phyloP scores from a whole-genome alignment of 2,329 filamentous ascomycete genomes.

The Colletotrichum zoysiae region DNA sequence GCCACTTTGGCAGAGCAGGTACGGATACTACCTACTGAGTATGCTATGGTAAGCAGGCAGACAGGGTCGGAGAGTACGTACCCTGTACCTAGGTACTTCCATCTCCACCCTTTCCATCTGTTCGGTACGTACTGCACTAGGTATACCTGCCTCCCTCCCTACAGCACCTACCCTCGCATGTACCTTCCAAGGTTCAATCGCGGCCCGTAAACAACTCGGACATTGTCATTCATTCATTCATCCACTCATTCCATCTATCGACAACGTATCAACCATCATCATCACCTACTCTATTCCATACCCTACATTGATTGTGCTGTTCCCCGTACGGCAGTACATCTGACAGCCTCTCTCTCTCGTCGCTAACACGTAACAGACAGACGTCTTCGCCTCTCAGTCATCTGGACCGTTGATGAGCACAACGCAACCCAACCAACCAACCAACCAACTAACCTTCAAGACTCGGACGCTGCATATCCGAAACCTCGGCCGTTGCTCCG shows the following conservation, averaged over 20 bases:
- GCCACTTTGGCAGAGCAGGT: too few species aligned
- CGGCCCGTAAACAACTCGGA: slow-evolving; percentile 23
- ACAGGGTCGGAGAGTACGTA: too few species aligned
- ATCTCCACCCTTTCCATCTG: not conserved
- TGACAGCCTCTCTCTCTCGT: not conserved
- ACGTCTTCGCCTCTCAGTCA: not conserved
- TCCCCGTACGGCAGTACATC: not conserved
- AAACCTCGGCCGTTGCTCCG: not conserved
- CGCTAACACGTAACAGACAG: not conserved
- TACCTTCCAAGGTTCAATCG: slow-evolving; percentile 35
- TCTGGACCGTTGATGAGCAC: not conserved
- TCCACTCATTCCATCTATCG: slow-evolving; percentile 9
- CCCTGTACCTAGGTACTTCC: not conserved
- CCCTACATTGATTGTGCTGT: too few species aligned
- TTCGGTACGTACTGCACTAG: slow-evolving; percentile 24
- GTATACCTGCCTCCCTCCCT: too few species aligned
- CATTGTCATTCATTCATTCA: too few species aligned
- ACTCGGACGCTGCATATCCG: not conserved
- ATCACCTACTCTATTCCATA: not conserved
- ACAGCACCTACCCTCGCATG: not conserved
- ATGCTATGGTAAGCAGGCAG: not conserved
- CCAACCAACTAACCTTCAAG: not conserved
- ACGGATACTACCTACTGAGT: too few species aligned
- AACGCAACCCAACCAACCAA: too few species aligned
- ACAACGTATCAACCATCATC: slow-evolving; percentile 12